Base-by-base conservation (phyloP, 192 early-diverging fungal genomes). In the Paraglomus brasilianum region DNA sequence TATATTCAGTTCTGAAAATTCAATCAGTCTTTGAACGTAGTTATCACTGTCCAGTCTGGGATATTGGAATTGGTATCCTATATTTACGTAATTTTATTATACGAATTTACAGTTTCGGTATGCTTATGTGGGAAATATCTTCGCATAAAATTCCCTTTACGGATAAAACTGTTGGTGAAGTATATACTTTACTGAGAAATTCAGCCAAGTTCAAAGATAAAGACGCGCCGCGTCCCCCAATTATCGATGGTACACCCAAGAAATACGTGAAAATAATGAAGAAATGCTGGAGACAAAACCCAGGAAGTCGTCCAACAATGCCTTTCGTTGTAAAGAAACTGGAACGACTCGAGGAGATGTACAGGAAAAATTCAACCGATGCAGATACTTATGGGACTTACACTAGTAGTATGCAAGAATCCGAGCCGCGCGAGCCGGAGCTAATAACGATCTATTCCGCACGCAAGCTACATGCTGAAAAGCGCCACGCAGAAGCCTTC, bases 51-150 rank as follows among this genome's bases (percentile, higher is more conserved):
- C 3, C 3, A 30, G 3, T 30, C 30, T 30, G 30, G n/a, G n/a
- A 30, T 30, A 30, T 30, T 1, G 30, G 30, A 30, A 30, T 1
- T 30, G 30, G 1, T 30, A 30, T 30, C 3, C 30, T 3, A 30
- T 30, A 30, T 30, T 30, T 30, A 30, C 30, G 30, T 30, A 30
- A 30, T 3, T 30, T 30, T 30, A 30, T 30, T 30, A 30, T 30
- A 30, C 3, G 30, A 30, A 30, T 30, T 60, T 41, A 21, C 19
- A 60, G 58, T 10, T 60, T 60, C 44, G 58, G 39, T 43, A 60
- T 60, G 58, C 15, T 60, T 15, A 38, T 60, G 14, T 60, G 58
- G 58, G 58, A 60, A 60, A 17, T 60, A 11, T 11, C 38, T 19
- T 60, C 44, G 2, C 15, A 60, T 43, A 60, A 40, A 40, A 60